Base-by-base conservation (phyloP, 2,329 filamentous ascomycete species). In the Arthroderma uncinatum region DNA sequence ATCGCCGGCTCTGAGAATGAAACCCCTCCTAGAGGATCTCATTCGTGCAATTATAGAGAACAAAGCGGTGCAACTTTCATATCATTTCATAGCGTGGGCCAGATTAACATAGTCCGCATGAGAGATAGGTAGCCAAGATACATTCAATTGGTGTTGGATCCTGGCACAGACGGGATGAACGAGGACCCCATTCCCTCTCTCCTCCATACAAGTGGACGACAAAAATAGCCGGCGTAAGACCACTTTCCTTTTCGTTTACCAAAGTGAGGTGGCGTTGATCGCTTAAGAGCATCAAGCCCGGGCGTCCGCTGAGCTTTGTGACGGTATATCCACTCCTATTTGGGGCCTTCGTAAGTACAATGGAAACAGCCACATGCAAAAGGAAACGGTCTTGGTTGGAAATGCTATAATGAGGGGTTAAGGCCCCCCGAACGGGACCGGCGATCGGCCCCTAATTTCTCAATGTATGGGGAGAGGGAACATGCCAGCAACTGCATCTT, bases 391-490 rank as follows among this genome's bases (percentile, higher is more conserved):
- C 25, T 50, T 50, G 28, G 44, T 50, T 44, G 40, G 40, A 44
- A 50, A 50, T 50, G 28, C 25, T 2, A 33, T 50, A 50, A 19
- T 25, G n/a, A 34, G 44, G 25, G 25, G 23, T 50, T 30, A 50
- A 50, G n/a, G 44, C 6, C 16, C 33, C 44, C 21, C 25, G 25
- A 44, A 25, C 21, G 9, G 10, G 40, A 12, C 28, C 14, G 25
- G 25, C 8, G 44, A 30, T 50, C 23, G 25, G 12, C 21, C 50
- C 30, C 39, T 5, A 36, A n/a, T n/a, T 37, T 39, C 33, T 53
- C 19, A 25, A 37, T 37, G 50, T 28, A 30, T 19, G 21, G 58
- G 55, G 30, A 62, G 47, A 12, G 61, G 61, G 58, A 62, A 62
- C 21, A 61, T 23, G 9, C 40, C 53, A 40, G 40, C 34, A 36